A percentile compares a stretch with the other conserved stretches of the same genome.
phyloP scores from a whole-genome alignment of 2,329 filamentous ascomycete genomes.

The Talaromyces sp. region DNA sequence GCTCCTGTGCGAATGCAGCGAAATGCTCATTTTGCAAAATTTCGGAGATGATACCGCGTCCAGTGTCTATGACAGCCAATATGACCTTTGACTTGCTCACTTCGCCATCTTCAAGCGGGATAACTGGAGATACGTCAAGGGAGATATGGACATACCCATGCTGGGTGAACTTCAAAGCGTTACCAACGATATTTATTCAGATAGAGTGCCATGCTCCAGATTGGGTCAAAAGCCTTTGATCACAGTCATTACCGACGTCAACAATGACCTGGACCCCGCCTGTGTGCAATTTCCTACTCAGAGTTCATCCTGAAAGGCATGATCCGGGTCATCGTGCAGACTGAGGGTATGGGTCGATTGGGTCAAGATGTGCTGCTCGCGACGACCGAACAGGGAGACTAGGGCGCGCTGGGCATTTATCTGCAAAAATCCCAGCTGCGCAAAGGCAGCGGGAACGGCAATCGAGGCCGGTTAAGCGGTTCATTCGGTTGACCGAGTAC shows the following conservation, averaged over 20 bases:
- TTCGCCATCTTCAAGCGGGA: not conserved
- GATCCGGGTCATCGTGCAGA: slow-evolving; percentile 12
- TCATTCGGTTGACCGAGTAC: not conserved
- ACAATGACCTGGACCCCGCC: slow-evolving; percentile 13
- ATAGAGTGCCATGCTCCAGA: slow-evolving; percentile 17
- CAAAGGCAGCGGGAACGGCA: slow-evolving; percentile 27
- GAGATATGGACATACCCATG: slow-evolving; percentile 12
- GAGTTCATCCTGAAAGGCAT: slow-evolving; percentile 6
- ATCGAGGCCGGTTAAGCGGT: slow-evolving; percentile 14
- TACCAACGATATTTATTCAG: slow-evolving; percentile 19
- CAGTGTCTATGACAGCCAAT: slow-evolving; percentile 32
- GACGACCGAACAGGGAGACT: slow-evolving; percentile 31
- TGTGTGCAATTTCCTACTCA: slow-evolving; percentile 19
- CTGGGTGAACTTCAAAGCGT: slow-evolving; percentile 21
- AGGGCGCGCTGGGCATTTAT: slow-evolving; percentile 23
- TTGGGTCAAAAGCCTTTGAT: slow-evolving; percentile 11
- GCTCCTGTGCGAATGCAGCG: slow-evolving; percentile 63
- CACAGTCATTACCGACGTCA: slow-evolving; percentile 9
- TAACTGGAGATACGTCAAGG: slow-evolving; percentile 3
- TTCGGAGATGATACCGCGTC: slow-evolving; percentile 31
- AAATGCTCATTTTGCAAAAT: slow-evolving; percentile 44
- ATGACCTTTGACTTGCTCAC: slow-evolving; percentile 15
- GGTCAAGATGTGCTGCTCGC: slow-evolving; percentile 28
- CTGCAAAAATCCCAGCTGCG: slow-evolving; percentile 30
- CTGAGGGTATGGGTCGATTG: slow-evolving; percentile 30